phyloP scores from a whole-genome alignment of 345 rosid genomes.

The Eucalyptus leucophloia region DNA sequence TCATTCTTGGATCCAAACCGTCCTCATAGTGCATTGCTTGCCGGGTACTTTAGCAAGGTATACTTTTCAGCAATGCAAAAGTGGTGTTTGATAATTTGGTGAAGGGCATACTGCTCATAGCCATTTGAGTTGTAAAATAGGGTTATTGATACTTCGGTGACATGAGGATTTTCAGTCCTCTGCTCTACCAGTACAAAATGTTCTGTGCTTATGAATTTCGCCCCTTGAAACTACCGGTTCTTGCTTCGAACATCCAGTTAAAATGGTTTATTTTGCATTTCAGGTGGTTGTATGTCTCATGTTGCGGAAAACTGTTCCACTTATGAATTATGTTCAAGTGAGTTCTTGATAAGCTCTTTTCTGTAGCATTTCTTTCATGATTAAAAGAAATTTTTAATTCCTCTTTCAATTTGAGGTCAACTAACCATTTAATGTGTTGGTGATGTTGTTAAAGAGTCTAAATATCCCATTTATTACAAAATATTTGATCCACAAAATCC shows the following conservation, averaged over 20 bases:
- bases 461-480: not conserved
- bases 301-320: conserved; percentile 89
- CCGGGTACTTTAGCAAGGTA: conserved; percentile 99
- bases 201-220: not conserved
- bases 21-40: conserved; percentile 77
- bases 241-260: not conserved
- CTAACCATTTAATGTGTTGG: not conserved
- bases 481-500: not conserved
- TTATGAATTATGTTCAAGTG: conserved; percentile 90
- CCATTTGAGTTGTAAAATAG: not conserved
- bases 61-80: not conserved
- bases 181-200: not conserved
- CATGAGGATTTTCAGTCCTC: not conserved
- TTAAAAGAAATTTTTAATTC: not conserved
- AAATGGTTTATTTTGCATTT: not conserved
- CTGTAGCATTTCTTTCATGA: not conserved
- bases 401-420: not conserved
- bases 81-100: not conserved
- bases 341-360: conserved; percentile 3
- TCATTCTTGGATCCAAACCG: conserved; percentile 86
- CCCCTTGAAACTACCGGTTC: not conserved
- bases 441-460: not conserved
- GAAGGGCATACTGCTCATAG: not conserved
- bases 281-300: conserved; percentile 94
- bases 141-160: not conserved